phyloP scores from a whole-genome alignment of 108 stramenopile genomes.

The Aureococcus anophagefferens region DNA sequence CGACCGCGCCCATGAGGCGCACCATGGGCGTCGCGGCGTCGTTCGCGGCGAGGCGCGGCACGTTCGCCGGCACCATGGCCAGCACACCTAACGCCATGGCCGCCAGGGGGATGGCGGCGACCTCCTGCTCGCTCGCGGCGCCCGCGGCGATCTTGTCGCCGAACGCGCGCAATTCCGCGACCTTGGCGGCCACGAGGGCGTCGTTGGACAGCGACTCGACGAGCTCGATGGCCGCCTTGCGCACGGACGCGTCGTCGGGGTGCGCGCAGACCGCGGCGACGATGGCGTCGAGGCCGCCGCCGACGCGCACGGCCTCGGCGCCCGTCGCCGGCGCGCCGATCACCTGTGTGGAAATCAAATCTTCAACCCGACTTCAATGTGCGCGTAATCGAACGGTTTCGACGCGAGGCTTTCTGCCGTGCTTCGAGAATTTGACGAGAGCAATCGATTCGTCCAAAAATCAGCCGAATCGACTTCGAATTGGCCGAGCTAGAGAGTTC shows the following conservation, averaged over 20 bases:
- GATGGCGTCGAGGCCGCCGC: slow-evolving; percentile 8
- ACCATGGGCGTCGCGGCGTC: too few relatives aligned
- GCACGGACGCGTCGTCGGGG: slow-evolving; percentile 9
- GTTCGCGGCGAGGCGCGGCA: too few relatives aligned
- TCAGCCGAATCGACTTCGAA: not conserved
- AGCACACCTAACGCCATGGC: slow-evolving; percentile 17
- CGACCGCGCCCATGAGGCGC: too few relatives aligned
- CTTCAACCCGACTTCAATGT: too few relatives aligned
- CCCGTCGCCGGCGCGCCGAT: slow-evolving; percentile 1
- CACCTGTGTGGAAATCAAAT: slow-evolving; percentile 1
- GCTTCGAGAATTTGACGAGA: too few relatives aligned
- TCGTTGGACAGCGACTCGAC: slow-evolving; percentile 4
- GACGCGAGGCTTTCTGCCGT: too few relatives aligned
- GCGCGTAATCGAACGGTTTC: too few relatives aligned
- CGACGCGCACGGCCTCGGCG: slow-evolving; percentile 3
- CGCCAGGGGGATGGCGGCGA: slow-evolving; percentile 4
- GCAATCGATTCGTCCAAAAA: too few relatives aligned
- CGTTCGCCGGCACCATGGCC: slow-evolving; percentile 13
- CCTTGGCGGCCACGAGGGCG: slow-evolving; percentile 4
- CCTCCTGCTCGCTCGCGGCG: not conserved
- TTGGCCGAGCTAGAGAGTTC: too few relatives aligned
- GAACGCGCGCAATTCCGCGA: not conserved
- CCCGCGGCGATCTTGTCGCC: slow-evolving; percentile 3
- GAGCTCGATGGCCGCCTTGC: slow-evolving; percentile 8
- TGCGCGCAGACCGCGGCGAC: slow-evolving; percentile 4